Evolutionary conservation across 1,139 yeast genomes (phyloP).

Genomic region (Meyerozyma sp.): DNA sequence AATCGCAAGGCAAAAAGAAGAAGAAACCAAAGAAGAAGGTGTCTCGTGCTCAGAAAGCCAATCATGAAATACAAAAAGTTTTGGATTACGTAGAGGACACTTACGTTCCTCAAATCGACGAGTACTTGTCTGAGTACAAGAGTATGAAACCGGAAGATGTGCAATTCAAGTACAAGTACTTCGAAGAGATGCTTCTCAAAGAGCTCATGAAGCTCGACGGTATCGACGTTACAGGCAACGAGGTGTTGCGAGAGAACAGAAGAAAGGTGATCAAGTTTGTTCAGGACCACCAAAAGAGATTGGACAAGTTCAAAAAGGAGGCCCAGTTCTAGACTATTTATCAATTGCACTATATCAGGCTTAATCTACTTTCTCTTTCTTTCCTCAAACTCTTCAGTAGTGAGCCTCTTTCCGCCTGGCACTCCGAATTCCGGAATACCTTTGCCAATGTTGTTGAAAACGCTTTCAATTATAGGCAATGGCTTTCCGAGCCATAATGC

Average conservation of each 20-base stretch:
- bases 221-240: conserved; percentile 49
- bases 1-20: conserved; percentile 11
- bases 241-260: conserved; percentile 50
- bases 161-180: conserved; percentile 51
- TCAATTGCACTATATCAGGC: too few relatives aligned
- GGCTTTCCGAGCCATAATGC: conserved; percentile 29
- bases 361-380: neutral
- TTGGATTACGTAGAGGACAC: conserved; percentile 38
- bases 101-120: conserved; percentile 42
- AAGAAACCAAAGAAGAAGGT: conserved; percentile 32
- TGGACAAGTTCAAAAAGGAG: conserved; percentile 50
- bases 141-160: conserved; percentile 32
- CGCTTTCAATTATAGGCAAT: conserved; percentile 16
- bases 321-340: conserved; percentile 10
- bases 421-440: conserved; percentile 25
- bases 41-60: conserved; percentile 40
- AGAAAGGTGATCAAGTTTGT: conserved; percentile 55
- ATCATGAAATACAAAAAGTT: conserved; percentile 34
- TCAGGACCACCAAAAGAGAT: conserved; percentile 53
- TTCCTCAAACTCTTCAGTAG: conserved; percentile 12
- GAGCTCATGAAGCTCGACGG: conserved; percentile 62
- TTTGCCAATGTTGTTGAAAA: conserved; percentile 10
- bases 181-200: conserved; percentile 63
- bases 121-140: conserved; percentile 29
- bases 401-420: conserved; percentile 14